Base-by-base conservation (phyloP, 768 basidiomycete genomes). In the Calocybe indica region DNA sequence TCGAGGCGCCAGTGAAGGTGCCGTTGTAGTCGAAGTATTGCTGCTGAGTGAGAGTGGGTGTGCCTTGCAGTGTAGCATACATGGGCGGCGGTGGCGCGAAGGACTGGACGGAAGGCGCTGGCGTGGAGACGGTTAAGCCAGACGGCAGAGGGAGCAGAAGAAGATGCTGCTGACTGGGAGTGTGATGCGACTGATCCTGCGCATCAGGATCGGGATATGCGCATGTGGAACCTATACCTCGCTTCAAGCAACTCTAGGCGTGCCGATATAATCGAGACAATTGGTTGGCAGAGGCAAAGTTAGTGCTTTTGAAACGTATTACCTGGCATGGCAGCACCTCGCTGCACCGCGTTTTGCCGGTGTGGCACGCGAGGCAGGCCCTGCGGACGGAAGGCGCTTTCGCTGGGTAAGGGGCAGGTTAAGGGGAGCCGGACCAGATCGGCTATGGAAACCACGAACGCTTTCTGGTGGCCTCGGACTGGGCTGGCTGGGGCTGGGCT, bases 241-340 rank as follows among this genome's bases (percentile, higher is more conserved):
- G 79, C 67, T 90, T 90, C 59, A 90, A 73, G 58, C 88, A 90
- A 63, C 83, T 88, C 88, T 89, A 31, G 46, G 37, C 29, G 40
- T 13, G 44, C 41, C 28, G 32, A 30, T 43, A 12, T 30, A 30
- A 43, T 31, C 29, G 31, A 31, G 35, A 31, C 46, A 13, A 44
- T 47, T 46, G 43, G 39, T 37, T 36, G 33, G 44, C 44, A 33
- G 32, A 31, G 28, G 40, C 46, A 8, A 44, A 47, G 41, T 44
- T n/a, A 40, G 11, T 35, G 30, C 10, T 40, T 40, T 28, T 33
- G 48, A 37, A 28, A 47, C 6, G 9, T 52, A 59, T 32, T 53
- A 85, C 86, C 79, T 88, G 87, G 65, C 88, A 90, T 6, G 88
- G 88, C 13, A 90, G 73, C 32, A 80, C 80, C 66, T 90, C 88